A percentile compares a stretch with the other conserved stretches of the same genome.
phyloP scores from a whole-genome alignment of 2,329 filamentous ascomycete species.

The Monosporascus cannonballus region DNA sequence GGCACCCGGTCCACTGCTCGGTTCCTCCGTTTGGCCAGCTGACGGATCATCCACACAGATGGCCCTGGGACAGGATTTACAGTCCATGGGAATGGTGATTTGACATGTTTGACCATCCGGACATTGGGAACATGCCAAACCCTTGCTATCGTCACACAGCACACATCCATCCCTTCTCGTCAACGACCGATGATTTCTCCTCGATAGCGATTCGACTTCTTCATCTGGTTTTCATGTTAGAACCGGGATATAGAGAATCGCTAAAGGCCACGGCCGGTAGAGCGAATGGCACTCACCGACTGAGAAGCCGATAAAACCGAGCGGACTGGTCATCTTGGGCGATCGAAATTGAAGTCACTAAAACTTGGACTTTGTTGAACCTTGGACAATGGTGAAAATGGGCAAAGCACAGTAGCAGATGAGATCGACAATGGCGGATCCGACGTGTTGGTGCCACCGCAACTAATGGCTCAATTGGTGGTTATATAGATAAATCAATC shows the following conservation, averaged over 20 bases:
- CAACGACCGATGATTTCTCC: constrained; percentile 23
- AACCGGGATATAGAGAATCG: background rate
- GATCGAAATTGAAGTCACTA: background rate
- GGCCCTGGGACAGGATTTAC: constrained; percentile 40
- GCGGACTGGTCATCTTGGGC: constrained; percentile 20
- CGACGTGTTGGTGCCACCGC: constrained; percentile 13
- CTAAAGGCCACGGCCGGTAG: background rate
- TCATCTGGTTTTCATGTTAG: constrained; percentile 12
- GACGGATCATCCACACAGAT: constrained; percentile 34
- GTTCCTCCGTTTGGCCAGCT: constrained; percentile 2
- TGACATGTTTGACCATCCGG: constrained; percentile 35
- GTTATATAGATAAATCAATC: constrained; percentile 4
- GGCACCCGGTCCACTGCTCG: constrained; percentile 53
- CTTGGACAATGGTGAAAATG: background rate
- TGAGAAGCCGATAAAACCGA: constrained; percentile 23
- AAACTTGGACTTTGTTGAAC: too few species aligned
- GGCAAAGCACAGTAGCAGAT: background rate
- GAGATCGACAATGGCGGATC: constrained; percentile 12
- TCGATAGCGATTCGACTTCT: constrained; percentile 23
- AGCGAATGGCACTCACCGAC: constrained; percentile 15
- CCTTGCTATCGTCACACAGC: constrained; percentile 35
- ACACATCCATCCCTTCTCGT: constrained; percentile 31
- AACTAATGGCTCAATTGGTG: constrained; percentile 9
- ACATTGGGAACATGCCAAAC: constrained; percentile 40
- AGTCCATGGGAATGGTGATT: constrained; percentile 39